Evolutionary conservation across 768 basidiomycete genomes (phyloP).

Genomic region (Amylocystis lapponica): DNA sequence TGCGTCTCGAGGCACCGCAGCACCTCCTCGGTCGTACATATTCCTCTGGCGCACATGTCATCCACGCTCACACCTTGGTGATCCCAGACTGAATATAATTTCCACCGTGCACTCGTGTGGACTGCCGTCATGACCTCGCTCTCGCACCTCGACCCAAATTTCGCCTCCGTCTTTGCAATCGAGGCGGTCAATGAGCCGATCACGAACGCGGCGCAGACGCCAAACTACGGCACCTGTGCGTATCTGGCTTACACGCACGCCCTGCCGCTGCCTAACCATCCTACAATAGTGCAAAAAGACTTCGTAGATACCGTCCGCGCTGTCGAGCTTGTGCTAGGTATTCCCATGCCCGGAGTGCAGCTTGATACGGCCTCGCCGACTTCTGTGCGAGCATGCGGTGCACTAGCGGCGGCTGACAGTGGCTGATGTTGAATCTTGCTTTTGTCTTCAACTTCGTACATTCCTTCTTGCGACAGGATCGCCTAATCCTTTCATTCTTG

Average conservation of each 20-base stretch:
- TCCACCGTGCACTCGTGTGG: constrained; percentile 76
- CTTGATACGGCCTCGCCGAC: too few species aligned
- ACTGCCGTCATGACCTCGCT: constrained; percentile 73
- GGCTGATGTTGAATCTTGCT: too few species aligned
- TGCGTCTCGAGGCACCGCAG: too few species aligned
- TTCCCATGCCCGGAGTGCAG: constrained; percentile 32
- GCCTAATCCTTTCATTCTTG: constrained; percentile 16
- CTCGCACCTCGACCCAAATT: constrained; percentile 63
- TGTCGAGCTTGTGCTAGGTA: constrained; percentile 56
- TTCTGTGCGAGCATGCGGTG: too few species aligned
- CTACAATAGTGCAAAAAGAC: constrained; percentile 52
- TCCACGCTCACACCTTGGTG: too few species aligned
- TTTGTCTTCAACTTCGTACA: constrained; percentile 16
- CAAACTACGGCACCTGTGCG: constrained; percentile 66
- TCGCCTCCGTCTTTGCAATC: constrained; percentile 60
- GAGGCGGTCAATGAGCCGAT: constrained; percentile 78
- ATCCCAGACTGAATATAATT: constrained; percentile 70
- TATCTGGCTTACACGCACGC: too few species aligned
- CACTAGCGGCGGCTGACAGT: too few species aligned
- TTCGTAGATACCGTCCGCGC: constrained; percentile 66
- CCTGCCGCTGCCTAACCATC: too few species aligned
- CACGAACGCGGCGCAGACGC: constrained; percentile 63
- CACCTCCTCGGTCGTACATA: too few species aligned
- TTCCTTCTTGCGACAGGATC: constrained; percentile 14
- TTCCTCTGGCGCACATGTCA: too few species aligned